Percentiles rank a stretch among this genome's conserved stretches.
Conservation (phyloP, 164 flowering plant genomes). For the Tinospora cordifolia region DNA sequence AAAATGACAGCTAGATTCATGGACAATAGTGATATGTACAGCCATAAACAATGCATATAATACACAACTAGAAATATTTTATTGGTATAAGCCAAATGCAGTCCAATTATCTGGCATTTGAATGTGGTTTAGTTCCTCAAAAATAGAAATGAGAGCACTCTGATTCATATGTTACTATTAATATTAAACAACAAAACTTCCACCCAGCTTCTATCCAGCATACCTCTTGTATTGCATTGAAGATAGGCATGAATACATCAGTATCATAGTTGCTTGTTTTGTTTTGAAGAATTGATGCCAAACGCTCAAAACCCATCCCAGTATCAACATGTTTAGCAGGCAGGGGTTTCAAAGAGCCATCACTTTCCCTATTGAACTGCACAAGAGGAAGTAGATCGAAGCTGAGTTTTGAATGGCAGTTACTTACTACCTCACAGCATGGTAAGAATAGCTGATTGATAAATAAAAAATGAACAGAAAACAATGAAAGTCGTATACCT, state of each 20-base stretch:
- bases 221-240: conserved; percentile 76
- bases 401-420: not conserved
- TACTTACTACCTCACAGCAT: not conserved
- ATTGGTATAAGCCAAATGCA: not conserved
- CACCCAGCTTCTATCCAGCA: conserved; percentile 4
- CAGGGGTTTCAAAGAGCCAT: conserved; percentile 78
- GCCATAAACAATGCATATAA: not conserved
- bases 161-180: not conserved
- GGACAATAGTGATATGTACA: not conserved
- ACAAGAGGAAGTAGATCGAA: conserved; percentile 9
- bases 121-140: not conserved
- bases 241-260: conserved; percentile 90
- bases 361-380: conserved; percentile 91
- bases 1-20: not conserved
- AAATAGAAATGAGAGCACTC: not conserved
- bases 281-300: conserved; percentile 87
- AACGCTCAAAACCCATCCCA: conserved; percentile 96
- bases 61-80: not conserved
- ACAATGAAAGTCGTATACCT: conserved; percentile 42
- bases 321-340: conserved; percentile 99
- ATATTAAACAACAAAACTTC: not conserved
- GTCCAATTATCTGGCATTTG: not conserved
- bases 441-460: too few relatives aligned
- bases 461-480: not conserved
- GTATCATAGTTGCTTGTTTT: conserved; percentile 98